Evolutionary conservation across 2,329 filamentous ascomycete species (phyloP).

Genomic region (Podosphaera fusca): DNA sequence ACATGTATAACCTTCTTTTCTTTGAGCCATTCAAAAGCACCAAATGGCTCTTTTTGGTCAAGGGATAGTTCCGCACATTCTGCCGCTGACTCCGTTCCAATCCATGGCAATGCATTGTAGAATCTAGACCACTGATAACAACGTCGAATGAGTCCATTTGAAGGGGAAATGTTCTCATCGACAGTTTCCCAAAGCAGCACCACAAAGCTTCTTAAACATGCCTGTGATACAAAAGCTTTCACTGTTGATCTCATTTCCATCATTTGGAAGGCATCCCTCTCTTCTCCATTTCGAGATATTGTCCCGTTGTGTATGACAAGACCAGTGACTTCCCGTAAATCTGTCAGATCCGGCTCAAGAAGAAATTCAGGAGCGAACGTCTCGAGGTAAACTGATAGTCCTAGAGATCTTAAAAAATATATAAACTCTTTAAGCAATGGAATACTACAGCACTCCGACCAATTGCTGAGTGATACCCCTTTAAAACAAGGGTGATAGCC

Average conservation of each 20-base stretch:
- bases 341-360: conserved; percentile 5
- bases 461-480: conserved; percentile 9
- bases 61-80: conserved; percentile 6
- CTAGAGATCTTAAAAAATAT: conserved; percentile 8
- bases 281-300: conserved; percentile 20
- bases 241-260: conserved; percentile 11
- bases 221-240: conserved; percentile 11
- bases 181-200: conserved; percentile 15
- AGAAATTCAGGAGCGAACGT: conserved; percentile 10
- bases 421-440: conserved; percentile 9
- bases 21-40: conserved; percentile 15
- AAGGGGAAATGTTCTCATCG: conserved; percentile 11
- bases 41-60: conserved; percentile 10
- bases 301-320: conserved; percentile 22
- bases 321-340: conserved; percentile 15
- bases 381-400: conserved; percentile 13
- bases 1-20: conserved; percentile 11
- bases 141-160: conserved; percentile 15
- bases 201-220: conserved; percentile 13
- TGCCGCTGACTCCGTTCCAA: conserved; percentile 9
- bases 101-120: conserved; percentile 13
- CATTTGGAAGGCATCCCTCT: conserved; percentile 22
- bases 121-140: conserved; percentile 13
- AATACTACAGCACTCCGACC: conserved; percentile 4
- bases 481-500: conserved; percentile 6